These are phyloP conservation scores for Candida oleophila DNA, from an alignment of 805 yeast genomes.

Conservation along the genomic window DNA sequence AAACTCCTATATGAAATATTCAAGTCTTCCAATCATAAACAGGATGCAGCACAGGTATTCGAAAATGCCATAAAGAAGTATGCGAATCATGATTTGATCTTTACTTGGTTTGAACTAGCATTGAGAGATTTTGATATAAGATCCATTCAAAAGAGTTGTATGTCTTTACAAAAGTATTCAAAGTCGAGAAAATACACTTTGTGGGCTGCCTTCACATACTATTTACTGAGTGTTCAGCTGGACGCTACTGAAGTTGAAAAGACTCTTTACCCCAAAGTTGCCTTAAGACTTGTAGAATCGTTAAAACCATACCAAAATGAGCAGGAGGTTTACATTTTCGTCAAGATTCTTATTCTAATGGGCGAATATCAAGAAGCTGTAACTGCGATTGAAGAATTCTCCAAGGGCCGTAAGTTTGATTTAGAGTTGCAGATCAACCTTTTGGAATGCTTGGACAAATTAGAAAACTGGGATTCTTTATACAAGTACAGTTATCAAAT, in stretches of 20 bases:
- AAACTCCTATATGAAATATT: slow-evolving; percentile 48
- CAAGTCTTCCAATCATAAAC: slow-evolving; percentile 24
- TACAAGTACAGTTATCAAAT: slow-evolving; percentile 37
- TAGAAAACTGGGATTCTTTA: slow-evolving; percentile 45
- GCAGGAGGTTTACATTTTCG: slow-evolving; percentile 67
- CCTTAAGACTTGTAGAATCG: slow-evolving; percentile 54
- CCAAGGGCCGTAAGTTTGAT: slow-evolving; percentile 43
- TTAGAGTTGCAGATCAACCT: slow-evolving; percentile 62
- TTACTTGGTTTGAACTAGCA: slow-evolving; percentile 59
- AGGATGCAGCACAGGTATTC: slow-evolving; percentile 48
- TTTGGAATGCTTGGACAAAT: slow-evolving; percentile 44
- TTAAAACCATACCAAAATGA: slow-evolving; percentile 51
- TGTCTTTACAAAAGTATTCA: slow-evolving; percentile 35
- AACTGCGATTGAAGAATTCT: slow-evolving; percentile 23
- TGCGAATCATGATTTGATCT: slow-evolving; percentile 46
- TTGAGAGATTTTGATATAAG: slow-evolving; percentile 46
- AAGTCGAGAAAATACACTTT: slow-evolving; percentile 34
- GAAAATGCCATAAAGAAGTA: slow-evolving; percentile 60
- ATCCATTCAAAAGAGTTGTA: slow-evolving; percentile 55
- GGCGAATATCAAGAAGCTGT: slow-evolving; percentile 33
- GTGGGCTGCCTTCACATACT: slow-evolving; percentile 58
- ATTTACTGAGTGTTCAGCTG: slow-evolving; percentile 35
- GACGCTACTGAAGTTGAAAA: slow-evolving; percentile 21
- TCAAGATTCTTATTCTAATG: slow-evolving; percentile 43
- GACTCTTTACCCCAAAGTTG: slow-evolving; percentile 31